Evolutionary conservation across 805 yeast genomes (phyloP).

Genomic region (Debaryomyces castellii): DNA sequence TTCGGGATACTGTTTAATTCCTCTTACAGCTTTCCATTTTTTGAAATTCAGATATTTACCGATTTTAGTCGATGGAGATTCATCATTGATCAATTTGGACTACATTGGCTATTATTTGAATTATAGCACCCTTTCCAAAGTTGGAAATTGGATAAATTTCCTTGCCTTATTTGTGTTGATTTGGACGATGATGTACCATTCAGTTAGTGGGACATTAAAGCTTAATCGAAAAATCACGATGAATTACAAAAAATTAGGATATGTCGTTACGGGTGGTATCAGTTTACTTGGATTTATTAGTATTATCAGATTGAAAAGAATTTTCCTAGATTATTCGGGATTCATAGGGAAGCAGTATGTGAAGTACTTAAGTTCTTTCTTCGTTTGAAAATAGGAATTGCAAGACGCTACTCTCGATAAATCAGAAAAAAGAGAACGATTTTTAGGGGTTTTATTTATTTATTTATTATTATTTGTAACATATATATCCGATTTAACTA

Average conservation of each 20-base stretch:
- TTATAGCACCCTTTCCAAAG: slow-evolving; percentile 10
- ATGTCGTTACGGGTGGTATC: slow-evolving; percentile 35
- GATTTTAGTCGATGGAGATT: slow-evolving; percentile 59
- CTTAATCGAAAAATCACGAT: slow-evolving; percentile 41
- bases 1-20: slow-evolving; percentile 56
- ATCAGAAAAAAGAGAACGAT: too few relatives aligned
- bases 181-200: slow-evolving; percentile 49
- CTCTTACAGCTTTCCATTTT: slow-evolving; percentile 47
- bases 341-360: slow-evolving; percentile 29
- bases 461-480: too few relatives aligned
- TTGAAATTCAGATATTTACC: slow-evolving; percentile 52
- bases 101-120: slow-evolving; percentile 44
- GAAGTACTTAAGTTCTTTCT: slow-evolving; percentile 21
- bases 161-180: slow-evolving; percentile 32
- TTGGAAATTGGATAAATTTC: slow-evolving; percentile 28
- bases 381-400: slow-evolving; percentile 6
- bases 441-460: too few relatives aligned
- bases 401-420: too few relatives aligned
- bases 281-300: slow-evolving; percentile 38
- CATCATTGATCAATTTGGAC: slow-evolving; percentile 52
- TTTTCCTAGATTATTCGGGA: slow-evolving; percentile 21
- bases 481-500: neutral
- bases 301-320: slow-evolving; percentile 24
- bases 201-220: slow-evolving; percentile 50
- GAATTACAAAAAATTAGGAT: slow-evolving; percentile 45